Evolutionary conservation across 768 basidiomycete genomes (phyloP).

Genomic region (Candolleomyces aberdarensis): DNA sequence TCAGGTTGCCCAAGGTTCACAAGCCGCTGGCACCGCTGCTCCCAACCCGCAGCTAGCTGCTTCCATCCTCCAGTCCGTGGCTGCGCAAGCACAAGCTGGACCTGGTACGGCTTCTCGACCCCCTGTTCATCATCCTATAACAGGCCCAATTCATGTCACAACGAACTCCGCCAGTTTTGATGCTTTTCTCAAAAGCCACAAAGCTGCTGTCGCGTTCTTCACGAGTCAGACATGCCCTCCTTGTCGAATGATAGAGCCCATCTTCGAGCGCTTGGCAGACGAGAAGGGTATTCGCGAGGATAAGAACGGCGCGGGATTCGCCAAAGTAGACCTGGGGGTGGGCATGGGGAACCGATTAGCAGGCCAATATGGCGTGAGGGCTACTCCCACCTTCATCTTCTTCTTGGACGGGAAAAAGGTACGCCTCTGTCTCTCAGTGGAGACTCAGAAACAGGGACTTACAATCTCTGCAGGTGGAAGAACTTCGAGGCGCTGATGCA

Average conservation of each 20-base stretch:
- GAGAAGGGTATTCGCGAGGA: slow-evolving; percentile 47
- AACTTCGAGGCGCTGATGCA: slow-evolving; percentile 70
- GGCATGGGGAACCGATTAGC: slow-evolving; percentile 64
- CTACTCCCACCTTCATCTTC: slow-evolving; percentile 88
- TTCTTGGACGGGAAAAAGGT: slow-evolving; percentile 78
- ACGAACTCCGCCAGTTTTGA: slow-evolving; percentile 76
- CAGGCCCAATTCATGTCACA: slow-evolving; percentile 64
- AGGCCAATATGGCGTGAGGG: slow-evolving; percentile 59
- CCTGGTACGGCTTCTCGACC: slow-evolving; percentile 9
- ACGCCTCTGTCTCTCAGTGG: slow-evolving; percentile 4
- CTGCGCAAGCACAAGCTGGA: slow-evolving; percentile 39
- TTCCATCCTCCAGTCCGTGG: slow-evolving; percentile 55
- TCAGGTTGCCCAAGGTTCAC: slow-evolving; percentile 25
- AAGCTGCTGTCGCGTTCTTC: slow-evolving; percentile 79
- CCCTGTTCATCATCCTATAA: slow-evolving; percentile 39
- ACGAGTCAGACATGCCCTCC: slow-evolving; percentile 74
- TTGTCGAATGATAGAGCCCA: slow-evolving; percentile 80
- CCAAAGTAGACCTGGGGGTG: slow-evolving; percentile 78
- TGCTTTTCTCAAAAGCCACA: slow-evolving; percentile 59
- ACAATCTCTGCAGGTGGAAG: slow-evolving; percentile 45
- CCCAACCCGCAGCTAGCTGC: slow-evolving; percentile 42
- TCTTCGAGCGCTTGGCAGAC: slow-evolving; percentile 74
- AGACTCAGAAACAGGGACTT: neutral
- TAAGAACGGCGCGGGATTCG: slow-evolving; percentile 63
- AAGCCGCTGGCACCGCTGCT: slow-evolving; percentile 34